Base-by-base conservation (phyloP, 352 stramenopile species). In the Phytopythium delawarense region DNA sequence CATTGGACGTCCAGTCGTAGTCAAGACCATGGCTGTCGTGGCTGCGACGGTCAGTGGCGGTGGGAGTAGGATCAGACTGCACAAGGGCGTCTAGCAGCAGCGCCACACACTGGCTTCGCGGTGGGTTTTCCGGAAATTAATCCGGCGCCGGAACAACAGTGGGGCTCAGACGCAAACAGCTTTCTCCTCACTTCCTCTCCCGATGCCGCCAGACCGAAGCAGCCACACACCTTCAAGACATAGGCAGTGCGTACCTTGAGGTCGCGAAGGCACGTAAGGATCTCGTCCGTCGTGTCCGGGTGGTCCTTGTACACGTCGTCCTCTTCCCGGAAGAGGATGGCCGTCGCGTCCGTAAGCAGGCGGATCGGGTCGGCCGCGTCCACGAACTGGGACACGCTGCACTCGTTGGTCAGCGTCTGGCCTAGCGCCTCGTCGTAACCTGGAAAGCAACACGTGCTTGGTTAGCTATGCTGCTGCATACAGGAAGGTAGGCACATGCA, bases 281-380 rank as follows among this genome's bases (percentile, higher is more conserved):
- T 77, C 59, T 98, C 93, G 9, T 91, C 70, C 0, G 65, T 89
- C 1, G 93, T 98, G 11, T 75, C 59, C 4, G 78, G 75, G 67
- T 95, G 88, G 0, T 92, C 79, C 0, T 76, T 80, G 62, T 92
- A 96, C n/a, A 93, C 79, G 40, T 92, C 78, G 39, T 93, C 87
- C 40, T 87, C 74, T 0, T 79, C 77, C 15, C 89, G 57, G 72
- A 99, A 99, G 0, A 80, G 79, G 21, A 99, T 89, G 20, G 96
- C 89, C 0, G 95, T 99, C 39, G 90, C 92, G 55, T 98, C 90
- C 4, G 92, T 98, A 15, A 99, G 65, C 25, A 99, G 75, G 46
- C 96, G 89, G 57, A 99, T 98, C 7, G 98, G 96, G 63, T 99
- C 96, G 28, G 92, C 87, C 0, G 73, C 78, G 30, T 92, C 83